Percentiles rank a stretch among this genome's conserved stretches.
phyloP scores from a whole-genome alignment of 1,139 yeast species.

The Meyerozyma carpophila region DNA sequence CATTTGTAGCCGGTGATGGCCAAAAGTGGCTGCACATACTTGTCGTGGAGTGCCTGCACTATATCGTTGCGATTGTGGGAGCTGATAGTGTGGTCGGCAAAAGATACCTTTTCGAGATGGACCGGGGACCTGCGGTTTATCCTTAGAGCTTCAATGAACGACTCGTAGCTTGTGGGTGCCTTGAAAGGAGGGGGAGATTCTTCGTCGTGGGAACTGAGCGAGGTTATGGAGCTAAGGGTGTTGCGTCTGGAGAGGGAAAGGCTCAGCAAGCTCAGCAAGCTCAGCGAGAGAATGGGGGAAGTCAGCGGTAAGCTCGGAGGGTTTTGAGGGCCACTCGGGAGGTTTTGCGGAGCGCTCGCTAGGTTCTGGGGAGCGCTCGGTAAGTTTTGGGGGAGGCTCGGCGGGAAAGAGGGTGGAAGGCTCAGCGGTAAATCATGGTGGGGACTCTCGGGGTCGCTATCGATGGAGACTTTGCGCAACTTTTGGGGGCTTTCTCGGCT shows the following conservation, averaged over 20 bases:
- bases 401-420: too few relatives aligned
- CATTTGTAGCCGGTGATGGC: slow-evolving; percentile 14
- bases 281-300: too few relatives aligned
- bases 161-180: not conserved
- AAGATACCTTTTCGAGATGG: not conserved
- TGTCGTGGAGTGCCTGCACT: slow-evolving; percentile 6
- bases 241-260: not conserved
- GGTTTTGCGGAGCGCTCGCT: too few relatives aligned
- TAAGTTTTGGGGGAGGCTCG: too few relatives aligned
- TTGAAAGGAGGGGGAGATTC: not conserved
- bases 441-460: not conserved
- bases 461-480: not conserved
- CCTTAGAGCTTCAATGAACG: not conserved
- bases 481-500: not conserved
- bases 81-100: not conserved
- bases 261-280: not conserved
- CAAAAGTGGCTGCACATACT: slow-evolving; percentile 14
- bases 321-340: too few relatives aligned
- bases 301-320: too few relatives aligned
- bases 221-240: not conserved
- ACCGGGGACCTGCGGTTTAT: not conserved
- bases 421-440: not conserved
- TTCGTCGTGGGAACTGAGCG: slow-evolving; percentile 1
- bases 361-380: too few relatives aligned
- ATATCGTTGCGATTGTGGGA: not conserved